Conservation (phyloP, 768 basidiomycete genomes). For the Lenzites betulinus region DNA sequence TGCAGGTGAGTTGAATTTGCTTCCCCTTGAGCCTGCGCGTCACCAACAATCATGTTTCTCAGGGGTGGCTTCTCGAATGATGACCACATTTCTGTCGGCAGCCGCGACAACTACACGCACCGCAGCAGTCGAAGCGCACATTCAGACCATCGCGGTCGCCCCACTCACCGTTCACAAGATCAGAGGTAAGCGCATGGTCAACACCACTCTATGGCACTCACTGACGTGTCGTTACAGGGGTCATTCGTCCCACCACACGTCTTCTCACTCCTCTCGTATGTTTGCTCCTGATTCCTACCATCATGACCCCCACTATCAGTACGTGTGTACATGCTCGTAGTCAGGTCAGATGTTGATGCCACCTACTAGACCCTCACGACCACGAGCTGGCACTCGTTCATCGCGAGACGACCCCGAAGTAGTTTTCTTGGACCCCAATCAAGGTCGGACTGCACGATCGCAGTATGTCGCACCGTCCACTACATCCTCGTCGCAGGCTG, state of each 20-base stretch:
- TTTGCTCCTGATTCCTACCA: slow-evolving; percentile 16
- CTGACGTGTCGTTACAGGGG: neutral
- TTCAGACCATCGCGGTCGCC: slow-evolving; percentile 15
- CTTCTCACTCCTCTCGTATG: neutral
- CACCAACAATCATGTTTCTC: neutral
- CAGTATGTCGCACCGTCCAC: slow-evolving; percentile 5
- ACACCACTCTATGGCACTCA: too few species aligned
- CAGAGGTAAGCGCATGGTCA: neutral
- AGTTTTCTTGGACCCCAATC: slow-evolving; percentile 4
- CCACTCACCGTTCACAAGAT: slow-evolving; percentile 9
- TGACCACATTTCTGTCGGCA: slow-evolving; percentile 19
- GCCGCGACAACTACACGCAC: slow-evolving; percentile 19
- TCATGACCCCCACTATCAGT: slow-evolving; percentile 19
- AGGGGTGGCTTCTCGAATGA: slow-evolving; percentile 30
- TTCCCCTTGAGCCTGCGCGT: neutral
- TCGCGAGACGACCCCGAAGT: slow-evolving; percentile 7
- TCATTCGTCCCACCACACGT: neutral
- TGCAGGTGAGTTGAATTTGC: slow-evolving; percentile 45
- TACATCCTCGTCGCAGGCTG: neutral
- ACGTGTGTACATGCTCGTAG: neutral
- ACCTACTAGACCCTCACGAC: slow-evolving; percentile 8
- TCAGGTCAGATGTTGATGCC: neutral
- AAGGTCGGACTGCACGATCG: slow-evolving; percentile 7
- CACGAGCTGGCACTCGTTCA: slow-evolving; percentile 17
- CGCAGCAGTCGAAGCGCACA: slow-evolving; percentile 6